These are phyloP conservation scores for Kazachstania taianensis DNA, from an alignment of 805 yeast genomes.

Conservation along the genomic window DNA sequence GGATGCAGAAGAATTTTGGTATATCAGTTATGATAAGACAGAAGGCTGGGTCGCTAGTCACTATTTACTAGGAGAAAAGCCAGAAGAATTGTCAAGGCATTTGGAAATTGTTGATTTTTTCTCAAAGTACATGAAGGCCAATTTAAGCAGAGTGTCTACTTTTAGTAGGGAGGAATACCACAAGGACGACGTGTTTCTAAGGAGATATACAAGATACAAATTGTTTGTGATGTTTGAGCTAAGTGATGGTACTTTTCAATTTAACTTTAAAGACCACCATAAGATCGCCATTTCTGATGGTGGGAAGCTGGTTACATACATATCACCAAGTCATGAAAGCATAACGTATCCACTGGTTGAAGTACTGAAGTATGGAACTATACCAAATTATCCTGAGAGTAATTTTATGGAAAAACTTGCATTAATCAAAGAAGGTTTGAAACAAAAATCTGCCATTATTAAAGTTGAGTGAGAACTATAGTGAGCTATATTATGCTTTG, in stretches of 20 bases:
- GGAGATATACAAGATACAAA: constrained; percentile 71
- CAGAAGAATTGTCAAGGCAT: constrained; percentile 50
- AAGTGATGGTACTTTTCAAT: constrained; percentile 87
- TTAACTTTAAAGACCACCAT: constrained; percentile 91
- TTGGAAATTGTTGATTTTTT: constrained; percentile 82
- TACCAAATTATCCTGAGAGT: constrained; percentile 39
- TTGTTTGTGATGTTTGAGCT: constrained; percentile 85
- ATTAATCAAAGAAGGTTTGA: constrained; percentile 58
- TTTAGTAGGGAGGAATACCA: constrained; percentile 42
- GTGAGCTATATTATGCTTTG: too few relatives aligned
- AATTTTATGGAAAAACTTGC: constrained; percentile 38
- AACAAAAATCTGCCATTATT: constrained; percentile 27
- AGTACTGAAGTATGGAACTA: constrained; percentile 37
- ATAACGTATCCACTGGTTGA: constrained; percentile 51
- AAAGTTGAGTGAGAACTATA: constrained; percentile 14
- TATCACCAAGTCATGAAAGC: constrained; percentile 66
- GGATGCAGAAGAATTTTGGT: constrained; percentile 56
- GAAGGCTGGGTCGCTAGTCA: constrained; percentile 48
- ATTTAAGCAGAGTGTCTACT: constrained; percentile 66
- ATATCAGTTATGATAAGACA: constrained; percentile 39
- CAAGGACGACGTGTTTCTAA: constrained; percentile 61
- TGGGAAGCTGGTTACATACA: constrained; percentile 70
- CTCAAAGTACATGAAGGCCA: constrained; percentile 84
- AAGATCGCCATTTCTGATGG: constrained; percentile 70
- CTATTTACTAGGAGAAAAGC: constrained; percentile 34